Evolutionary conservation across 345 rosid species (phyloP).

Genomic region (Pistacia integerrima): DNA sequence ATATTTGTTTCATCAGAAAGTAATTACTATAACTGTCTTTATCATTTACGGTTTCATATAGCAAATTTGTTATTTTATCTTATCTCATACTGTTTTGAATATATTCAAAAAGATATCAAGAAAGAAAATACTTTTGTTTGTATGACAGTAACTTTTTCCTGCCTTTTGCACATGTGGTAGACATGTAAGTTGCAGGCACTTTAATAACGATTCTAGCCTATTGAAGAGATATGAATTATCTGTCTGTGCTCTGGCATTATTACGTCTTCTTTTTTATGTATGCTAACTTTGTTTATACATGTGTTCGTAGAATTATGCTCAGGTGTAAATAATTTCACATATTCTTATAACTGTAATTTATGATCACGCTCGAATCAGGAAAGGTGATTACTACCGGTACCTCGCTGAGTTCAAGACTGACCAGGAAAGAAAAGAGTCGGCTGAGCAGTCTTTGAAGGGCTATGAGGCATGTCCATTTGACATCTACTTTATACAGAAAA

Average conservation of each 20-base stretch:
- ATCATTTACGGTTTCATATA: not conserved
- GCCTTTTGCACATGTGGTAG: slow-evolving; percentile 9
- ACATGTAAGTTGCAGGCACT: not conserved
- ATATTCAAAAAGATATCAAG: not conserved
- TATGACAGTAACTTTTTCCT: not conserved
- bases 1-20: not conserved
- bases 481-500: not conserved
- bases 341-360: not conserved
- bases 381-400: slow-evolving; percentile 93
- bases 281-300: not conserved
- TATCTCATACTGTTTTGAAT: not conserved
- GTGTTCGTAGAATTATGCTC: not conserved
- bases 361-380: slow-evolving; percentile 47
- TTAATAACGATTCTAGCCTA: not conserved
- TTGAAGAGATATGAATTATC: not conserved
- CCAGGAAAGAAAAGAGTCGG: slow-evolving; percentile 86
- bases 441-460: slow-evolving; percentile 90
- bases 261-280: not conserved
- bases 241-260: not conserved
- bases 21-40: not conserved
- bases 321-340: not conserved
- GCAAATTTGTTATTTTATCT: not conserved
- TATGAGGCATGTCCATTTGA: slow-evolving; percentile 63
- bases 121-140: not conserved
- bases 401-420: slow-evolving; percentile 95